Percentiles rank a stretch among this genome's conserved stretches.
Evolutionary conservation across 495 filamentous ascomycete species (phyloP).

Genomic region (Annulohypoxylon stygium): DNA sequence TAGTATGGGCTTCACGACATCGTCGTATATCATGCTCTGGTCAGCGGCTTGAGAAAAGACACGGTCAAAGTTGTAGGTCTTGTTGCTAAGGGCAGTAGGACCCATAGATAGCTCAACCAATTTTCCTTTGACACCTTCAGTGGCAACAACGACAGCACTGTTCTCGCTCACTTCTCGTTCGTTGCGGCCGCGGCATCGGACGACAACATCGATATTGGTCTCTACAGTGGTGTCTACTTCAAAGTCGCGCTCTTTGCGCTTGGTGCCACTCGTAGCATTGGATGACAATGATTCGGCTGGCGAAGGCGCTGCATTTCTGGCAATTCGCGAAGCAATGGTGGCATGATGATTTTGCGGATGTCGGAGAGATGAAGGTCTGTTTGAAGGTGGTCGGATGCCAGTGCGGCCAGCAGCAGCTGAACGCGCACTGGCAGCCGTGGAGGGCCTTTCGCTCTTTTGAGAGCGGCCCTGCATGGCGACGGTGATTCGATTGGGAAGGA

Average conservation of each 20-base stretch:
- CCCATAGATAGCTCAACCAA: conserved; percentile 91
- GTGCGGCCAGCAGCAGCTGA: conserved; percentile 36
- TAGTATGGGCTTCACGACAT: conserved; percentile 90
- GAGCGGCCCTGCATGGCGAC: conserved; percentile 51
- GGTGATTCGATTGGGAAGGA: conserved; percentile 10
- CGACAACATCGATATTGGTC: conserved; percentile 97
- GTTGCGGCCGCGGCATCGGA: conserved; percentile 91
- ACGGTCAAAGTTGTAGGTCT: conserved; percentile 95
- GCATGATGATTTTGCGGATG: conserved; percentile 43
- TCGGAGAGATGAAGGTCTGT: conserved; percentile 44
- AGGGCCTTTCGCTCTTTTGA: conserved; percentile 48
- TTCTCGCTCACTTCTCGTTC: conserved; percentile 93
- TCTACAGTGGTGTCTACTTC: conserved; percentile 75
- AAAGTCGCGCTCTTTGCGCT: conserved; percentile 86
- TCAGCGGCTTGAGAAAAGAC: conserved; percentile 97
- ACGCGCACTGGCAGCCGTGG: conserved; percentile 43
- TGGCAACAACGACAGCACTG: conserved; percentile 88
- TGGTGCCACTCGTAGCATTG: conserved; percentile 66
- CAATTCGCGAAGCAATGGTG: conserved; percentile 51
- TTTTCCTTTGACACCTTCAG: conserved; percentile 87
- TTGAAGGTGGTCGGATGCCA: conserved; percentile 51
- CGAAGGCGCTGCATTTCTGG: conserved; percentile 66
- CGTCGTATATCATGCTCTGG: conserved; percentile 91
- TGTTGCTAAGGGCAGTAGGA: conserved; percentile 90
- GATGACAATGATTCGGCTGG: conserved; percentile 74